phyloP scores from a whole-genome alignment of 2,329 filamentous ascomycete genomes.

The Phoma sp. region DNA sequence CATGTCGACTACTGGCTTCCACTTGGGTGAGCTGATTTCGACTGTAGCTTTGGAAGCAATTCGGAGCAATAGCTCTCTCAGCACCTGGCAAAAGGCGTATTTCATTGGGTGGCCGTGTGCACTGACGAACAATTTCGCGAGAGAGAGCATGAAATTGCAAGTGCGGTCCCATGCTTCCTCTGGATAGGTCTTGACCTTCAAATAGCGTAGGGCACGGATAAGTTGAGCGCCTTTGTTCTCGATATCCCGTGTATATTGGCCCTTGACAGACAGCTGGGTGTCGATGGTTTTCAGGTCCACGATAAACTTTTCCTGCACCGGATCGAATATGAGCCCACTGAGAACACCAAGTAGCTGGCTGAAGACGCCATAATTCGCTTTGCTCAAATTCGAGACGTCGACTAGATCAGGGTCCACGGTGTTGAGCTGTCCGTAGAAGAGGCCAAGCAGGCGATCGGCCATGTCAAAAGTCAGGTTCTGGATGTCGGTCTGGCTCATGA shows the following conservation, averaged over 20 bases:
- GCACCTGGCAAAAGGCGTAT: constrained; percentile 90
- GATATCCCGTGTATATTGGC: constrained; percentile 69
- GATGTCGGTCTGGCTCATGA: constrained; percentile 88
- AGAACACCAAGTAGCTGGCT: constrained; percentile 93
- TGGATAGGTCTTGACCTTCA: constrained; percentile 77
- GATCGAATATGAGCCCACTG: constrained; percentile 89
- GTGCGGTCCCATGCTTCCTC: constrained; percentile 82
- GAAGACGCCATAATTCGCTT: constrained; percentile 96
- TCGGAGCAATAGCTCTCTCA: constrained; percentile 85
- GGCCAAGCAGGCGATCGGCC: constrained; percentile 91
- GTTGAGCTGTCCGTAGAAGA: constrained; percentile 96
- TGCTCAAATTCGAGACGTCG: constrained; percentile 77
- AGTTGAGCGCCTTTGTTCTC: constrained; percentile 88
- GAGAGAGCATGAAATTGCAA: constrained; percentile 83
- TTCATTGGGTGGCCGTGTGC: constrained; percentile 91
- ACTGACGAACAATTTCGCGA: constrained; percentile 82
- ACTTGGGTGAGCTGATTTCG: constrained; percentile 81
- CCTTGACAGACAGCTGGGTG: constrained; percentile 76
- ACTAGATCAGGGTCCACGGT: constrained; percentile 85
- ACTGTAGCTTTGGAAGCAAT: constrained; percentile 81
- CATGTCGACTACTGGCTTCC: constrained; percentile 82
- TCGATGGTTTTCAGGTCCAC: constrained; percentile 80
- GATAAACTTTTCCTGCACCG: constrained; percentile 83
- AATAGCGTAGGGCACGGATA: constrained; percentile 87
- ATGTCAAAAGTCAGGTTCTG: constrained; percentile 86